Evolutionary conservation across 805 yeast genomes (phyloP).

Genomic region (Kodamaea fukazawae): DNA sequence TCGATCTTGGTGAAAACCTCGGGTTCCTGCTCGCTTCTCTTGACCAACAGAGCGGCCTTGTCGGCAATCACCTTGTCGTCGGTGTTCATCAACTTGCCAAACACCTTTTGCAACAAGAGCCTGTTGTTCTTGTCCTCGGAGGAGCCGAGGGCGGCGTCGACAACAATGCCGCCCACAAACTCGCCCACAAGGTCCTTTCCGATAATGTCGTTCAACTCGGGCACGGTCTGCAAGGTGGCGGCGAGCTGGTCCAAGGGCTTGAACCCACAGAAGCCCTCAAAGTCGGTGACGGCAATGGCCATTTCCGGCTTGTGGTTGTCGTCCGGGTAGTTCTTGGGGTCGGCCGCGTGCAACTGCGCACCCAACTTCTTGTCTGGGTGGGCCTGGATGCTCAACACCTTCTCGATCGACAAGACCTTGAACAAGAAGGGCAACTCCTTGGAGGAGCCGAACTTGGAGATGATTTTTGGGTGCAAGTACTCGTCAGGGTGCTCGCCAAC

Average conservation of each 20-base stretch:
- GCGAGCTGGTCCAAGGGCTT: conserved; percentile 82
- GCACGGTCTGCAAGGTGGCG: conserved; percentile 62
- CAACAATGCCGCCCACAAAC: conserved; percentile 50
- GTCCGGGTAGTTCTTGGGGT: conserved; percentile 95
- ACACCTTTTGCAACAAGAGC: conserved; percentile 67
- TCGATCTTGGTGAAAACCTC: conserved; percentile 49
- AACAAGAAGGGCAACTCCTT: conserved; percentile 87
- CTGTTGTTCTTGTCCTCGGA: conserved; percentile 57
- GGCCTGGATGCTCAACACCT: conserved; percentile 94
- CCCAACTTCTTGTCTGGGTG: conserved; percentile 93
- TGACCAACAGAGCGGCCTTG: conserved; percentile 63
- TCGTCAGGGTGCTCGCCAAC: conserved; percentile 57
- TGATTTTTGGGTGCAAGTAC: conserved; percentile 57
- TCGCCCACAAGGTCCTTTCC: conserved; percentile 57
- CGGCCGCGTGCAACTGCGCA: conserved; percentile 66
- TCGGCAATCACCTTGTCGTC: conserved; percentile 54
- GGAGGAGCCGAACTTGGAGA: conserved; percentile 61
- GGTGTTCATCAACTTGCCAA: conserved; percentile 81
- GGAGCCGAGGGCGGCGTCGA: conserved; percentile 46
- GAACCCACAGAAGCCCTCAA: conserved; percentile 98
- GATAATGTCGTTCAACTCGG: conserved; percentile 72
- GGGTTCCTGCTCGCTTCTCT: conserved; percentile 60
- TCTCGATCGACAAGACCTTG: conserved; percentile 89
- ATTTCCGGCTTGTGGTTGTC: conserved; percentile 99
- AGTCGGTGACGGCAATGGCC: conserved; percentile 95